Evolutionary conservation across 2,329 filamentous ascomycete species (phyloP).

Genomic region (Fusarium sp.): DNA sequence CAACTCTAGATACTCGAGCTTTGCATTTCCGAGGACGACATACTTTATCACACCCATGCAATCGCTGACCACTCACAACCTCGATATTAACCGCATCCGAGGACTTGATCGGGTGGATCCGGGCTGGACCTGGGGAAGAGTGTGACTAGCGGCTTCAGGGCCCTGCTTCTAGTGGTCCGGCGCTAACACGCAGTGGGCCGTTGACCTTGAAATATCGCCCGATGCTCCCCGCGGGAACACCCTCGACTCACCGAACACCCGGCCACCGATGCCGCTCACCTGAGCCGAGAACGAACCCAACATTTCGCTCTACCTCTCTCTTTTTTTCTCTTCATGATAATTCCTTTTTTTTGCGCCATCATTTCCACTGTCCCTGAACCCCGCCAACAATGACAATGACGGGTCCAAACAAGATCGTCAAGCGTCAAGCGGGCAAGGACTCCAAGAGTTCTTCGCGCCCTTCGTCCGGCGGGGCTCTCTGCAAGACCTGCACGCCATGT

Average conservation of each 20-base stretch:
- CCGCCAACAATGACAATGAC: constrained; percentile 20
- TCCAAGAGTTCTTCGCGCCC: constrained; percentile 31
- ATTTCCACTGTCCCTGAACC: background rate
- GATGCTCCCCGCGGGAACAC: constrained; percentile 30
- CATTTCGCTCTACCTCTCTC: constrained; percentile 7
- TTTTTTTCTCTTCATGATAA: background rate
- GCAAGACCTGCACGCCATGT: constrained; percentile 49
- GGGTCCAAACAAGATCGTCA: constrained; percentile 37
- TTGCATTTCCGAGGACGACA: background rate
- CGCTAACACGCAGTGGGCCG: constrained; percentile 30
- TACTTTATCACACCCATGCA: background rate
- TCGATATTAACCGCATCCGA: constrained; percentile 13
- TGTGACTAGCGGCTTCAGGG: constrained; percentile 19
- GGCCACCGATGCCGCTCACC: constrained; percentile 36
- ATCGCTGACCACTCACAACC: constrained; percentile 13
- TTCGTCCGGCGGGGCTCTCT: constrained; percentile 40
- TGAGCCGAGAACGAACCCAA: constrained; percentile 6
- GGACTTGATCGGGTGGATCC: constrained; percentile 32
- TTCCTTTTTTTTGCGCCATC: background rate
- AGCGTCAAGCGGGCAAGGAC: constrained; percentile 33
- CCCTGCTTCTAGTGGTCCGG: constrained; percentile 30
- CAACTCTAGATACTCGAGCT: background rate
- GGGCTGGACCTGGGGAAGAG: constrained; percentile 32
- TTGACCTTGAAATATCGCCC: constrained; percentile 35
- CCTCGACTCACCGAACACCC: constrained; percentile 23